Percentiles rank a stretch among this genome's conserved stretches.
These are phyloP conservation scores for Boletus speciosus DNA, from an alignment of 768 basidiomycete species.

Conservation along the genomic window DNA sequence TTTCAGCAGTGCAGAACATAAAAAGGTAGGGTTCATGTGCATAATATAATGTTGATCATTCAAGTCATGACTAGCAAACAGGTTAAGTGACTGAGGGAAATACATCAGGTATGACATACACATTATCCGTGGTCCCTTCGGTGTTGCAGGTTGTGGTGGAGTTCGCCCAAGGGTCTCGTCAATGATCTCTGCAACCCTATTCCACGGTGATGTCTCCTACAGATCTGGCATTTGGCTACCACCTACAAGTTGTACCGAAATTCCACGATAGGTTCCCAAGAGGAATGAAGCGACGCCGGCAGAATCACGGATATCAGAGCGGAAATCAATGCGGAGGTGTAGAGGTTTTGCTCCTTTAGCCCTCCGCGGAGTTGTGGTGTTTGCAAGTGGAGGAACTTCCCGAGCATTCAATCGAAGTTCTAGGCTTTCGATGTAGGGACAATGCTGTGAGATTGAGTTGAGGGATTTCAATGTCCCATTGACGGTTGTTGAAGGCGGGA, in stretches of 20 bases:
- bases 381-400: slow-evolving; percentile 6
- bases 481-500: slow-evolving; percentile 1
- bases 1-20: background rate
- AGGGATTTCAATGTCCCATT: slow-evolving; percentile 12
- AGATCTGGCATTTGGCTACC: slow-evolving; percentile 5
- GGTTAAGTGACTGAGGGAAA: background rate
- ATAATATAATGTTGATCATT: background rate
- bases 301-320: slow-evolving; percentile 21
- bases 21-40: background rate
- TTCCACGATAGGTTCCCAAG: slow-evolving; percentile 6
- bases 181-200: slow-evolving; percentile 16
- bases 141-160: slow-evolving; percentile 1
- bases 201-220: slow-evolving; percentile 19
- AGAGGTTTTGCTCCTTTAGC: slow-evolving; percentile 2
- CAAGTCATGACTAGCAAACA: slow-evolving; percentile 7
- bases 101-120: slow-evolving; percentile 7
- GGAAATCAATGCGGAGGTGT: slow-evolving; percentile 9
- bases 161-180: slow-evolving; percentile 14
- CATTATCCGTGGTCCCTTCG: slow-evolving; percentile 12
- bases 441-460: slow-evolving; percentile 8
- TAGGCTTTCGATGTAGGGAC: slow-evolving; percentile 14
- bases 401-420: slow-evolving; percentile 20
- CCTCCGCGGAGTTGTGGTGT: background rate
- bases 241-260: slow-evolving; percentile 7
- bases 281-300: slow-evolving; percentile 16